A percentile compares a stretch with the other conserved stretches of the same genome.
These are phyloP conservation scores for Boeremia exigua DNA, from an alignment of 2,329 filamentous ascomycete genomes.

Conservation along the genomic window DNA sequence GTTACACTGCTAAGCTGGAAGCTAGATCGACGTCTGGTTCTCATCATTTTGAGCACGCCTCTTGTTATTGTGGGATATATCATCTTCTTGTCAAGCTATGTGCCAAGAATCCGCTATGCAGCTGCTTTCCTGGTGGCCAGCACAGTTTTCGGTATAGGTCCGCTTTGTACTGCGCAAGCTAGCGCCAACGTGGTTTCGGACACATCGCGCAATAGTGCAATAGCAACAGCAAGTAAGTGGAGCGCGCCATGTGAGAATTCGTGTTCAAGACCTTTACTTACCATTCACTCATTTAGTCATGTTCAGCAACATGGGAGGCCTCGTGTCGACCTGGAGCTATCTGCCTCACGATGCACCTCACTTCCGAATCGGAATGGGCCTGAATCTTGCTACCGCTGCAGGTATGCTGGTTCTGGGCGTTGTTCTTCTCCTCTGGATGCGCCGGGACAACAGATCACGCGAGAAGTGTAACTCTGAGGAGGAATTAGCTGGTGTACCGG, in stretches of 20 bases:
- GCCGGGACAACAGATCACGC: slow-evolving; percentile 63
- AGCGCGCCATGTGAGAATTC: no score
- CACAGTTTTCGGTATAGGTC: slow-evolving; percentile 65
- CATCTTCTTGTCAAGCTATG: slow-evolving; percentile 66
- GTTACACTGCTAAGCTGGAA: slow-evolving; percentile 65
- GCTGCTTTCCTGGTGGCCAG: slow-evolving; percentile 70
- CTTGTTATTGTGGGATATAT: slow-evolving; percentile 70
- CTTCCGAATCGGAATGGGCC: slow-evolving; percentile 70
- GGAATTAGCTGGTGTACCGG: slow-evolving; percentile 59
- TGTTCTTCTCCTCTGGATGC: slow-evolving; percentile 63
- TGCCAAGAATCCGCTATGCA: slow-evolving; percentile 62
- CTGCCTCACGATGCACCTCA: slow-evolving; percentile 65
- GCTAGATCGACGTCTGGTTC: slow-evolving; percentile 62
- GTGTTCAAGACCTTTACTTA: no score
- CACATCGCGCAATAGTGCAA: slow-evolving; percentile 58
- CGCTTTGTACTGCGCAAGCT: slow-evolving; percentile 68
- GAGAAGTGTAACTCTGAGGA: slow-evolving; percentile 60
- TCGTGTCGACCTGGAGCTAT: slow-evolving; percentile 69
- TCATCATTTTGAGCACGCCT: slow-evolving; percentile 63
- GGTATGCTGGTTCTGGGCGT: slow-evolving; percentile 26
- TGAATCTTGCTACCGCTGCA: slow-evolving; percentile 66
- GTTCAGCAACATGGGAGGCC: slow-evolving; percentile 70
- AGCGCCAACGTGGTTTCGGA: slow-evolving; percentile 74
- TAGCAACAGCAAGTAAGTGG: no score
- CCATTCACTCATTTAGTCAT: no score